Evolutionary conservation across 1,284 basidiomycete species (phyloP).

Genomic region (Pseudozyma flocculosa): DNA sequence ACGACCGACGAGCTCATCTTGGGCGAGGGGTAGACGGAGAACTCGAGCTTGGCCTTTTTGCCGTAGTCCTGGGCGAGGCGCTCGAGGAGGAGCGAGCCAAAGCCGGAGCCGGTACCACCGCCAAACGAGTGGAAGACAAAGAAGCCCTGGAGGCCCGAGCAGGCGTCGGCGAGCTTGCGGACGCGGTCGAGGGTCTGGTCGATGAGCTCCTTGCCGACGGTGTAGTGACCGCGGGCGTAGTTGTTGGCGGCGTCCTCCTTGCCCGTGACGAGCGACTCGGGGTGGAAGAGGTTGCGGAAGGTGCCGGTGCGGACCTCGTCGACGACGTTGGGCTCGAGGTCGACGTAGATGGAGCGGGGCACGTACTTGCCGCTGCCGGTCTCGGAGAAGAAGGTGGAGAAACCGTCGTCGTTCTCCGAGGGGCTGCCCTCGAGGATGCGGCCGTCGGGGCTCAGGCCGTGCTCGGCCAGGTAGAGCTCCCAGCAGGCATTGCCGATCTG

Average conservation of each 20-base stretch:
- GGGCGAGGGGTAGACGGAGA: constrained; percentile 83
- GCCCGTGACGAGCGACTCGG: constrained; percentile 96
- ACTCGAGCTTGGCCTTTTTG: constrained; percentile 99
- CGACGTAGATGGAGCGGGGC: constrained; percentile 91
- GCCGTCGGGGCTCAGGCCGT: constrained; percentile 69
- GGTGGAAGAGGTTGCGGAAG: constrained; percentile 95
- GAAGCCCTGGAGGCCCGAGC: constrained; percentile 97
- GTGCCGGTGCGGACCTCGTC: constrained; percentile 94
- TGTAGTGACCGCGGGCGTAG: constrained; percentile 78
- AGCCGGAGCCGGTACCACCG: constrained; percentile 98
- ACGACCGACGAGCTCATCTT: constrained; percentile 89
- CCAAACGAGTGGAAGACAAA: constrained; percentile 99
- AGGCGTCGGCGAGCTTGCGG: constrained; percentile 94
- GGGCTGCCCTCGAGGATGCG: constrained; percentile 66
- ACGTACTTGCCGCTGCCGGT: constrained; percentile 71
- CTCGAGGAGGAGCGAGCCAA: constrained; percentile 94
- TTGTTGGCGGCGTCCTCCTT: constrained; percentile 99
- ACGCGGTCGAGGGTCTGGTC: constrained; percentile 90
- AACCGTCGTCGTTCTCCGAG: constrained; percentile 79
- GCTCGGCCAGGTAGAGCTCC: constrained; percentile 98
- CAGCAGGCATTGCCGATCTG: constrained; percentile 66
- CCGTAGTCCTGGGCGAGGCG: constrained; percentile 95
- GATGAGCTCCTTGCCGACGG: constrained; percentile 84
- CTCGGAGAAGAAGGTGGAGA: constrained; percentile 76
- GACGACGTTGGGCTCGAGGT: constrained; percentile 92